phyloP scores from a whole-genome alignment of 225 moss, liverwort and hornwort genomes.

The Thuidium tamariscinum region DNA sequence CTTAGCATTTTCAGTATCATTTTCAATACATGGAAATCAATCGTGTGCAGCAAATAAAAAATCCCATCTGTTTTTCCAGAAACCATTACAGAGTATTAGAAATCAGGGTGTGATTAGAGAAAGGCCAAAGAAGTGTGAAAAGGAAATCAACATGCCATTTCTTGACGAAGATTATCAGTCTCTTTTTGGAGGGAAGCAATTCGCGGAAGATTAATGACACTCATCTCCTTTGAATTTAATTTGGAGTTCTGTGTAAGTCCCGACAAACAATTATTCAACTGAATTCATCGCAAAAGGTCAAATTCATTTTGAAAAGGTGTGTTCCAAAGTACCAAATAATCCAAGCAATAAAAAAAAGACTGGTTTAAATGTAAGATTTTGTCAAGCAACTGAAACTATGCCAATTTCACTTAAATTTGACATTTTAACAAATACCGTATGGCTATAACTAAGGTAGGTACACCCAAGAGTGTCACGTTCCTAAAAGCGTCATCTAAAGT shows the following conservation, averaged over 20 bases:
- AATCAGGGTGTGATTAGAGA: no score
- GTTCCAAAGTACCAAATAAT: neutral
- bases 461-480: no score
- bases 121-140: neutral
- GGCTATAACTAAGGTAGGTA: neutral
- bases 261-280: neutral
- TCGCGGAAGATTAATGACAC: constrained; percentile 10
- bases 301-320: no score
- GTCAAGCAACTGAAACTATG: neutral
- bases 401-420: neutral
- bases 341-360: neutral
- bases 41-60: neutral
- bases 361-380: neutral
- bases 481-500: no score
- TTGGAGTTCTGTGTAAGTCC: neutral
- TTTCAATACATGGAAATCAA: neutral
- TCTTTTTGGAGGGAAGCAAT: constrained; percentile 24
- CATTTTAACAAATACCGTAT: no score
- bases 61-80: neutral
- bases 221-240: neutral
- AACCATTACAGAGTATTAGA: neutral
- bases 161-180: constrained; percentile 8
- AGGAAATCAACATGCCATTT: constrained; percentile 11
- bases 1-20: no score
- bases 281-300: neutral